Base-by-base conservation (phyloP, 495 filamentous ascomycete genomes). In the Xylaria nigripes region DNA sequence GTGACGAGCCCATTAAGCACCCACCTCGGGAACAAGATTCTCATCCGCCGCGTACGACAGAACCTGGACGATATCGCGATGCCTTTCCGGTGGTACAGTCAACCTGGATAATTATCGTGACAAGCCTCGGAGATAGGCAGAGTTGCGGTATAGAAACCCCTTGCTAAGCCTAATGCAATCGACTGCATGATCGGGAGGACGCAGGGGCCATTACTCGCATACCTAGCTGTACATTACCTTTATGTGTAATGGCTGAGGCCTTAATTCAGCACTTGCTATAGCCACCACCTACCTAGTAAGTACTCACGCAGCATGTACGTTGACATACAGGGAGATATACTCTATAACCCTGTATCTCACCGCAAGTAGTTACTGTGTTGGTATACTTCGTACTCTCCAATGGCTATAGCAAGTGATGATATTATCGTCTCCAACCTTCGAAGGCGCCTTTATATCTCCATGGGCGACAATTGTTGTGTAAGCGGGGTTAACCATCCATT, bases 191-290 rank as follows among this genome's bases (percentile, higher is more conserved):
- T 43, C 43, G 32, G 51, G 30, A 44, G 40, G 44, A 46, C 40
- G 51, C 51, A 53, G 51, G 51, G 51, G 51, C 24, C 32, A 53
- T 53, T 53, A 53, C 51, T 53, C 23, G 51, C 51, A 38, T 53
- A 32, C 38, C 15, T 0, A 43, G 41, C 22, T 34, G 50, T 52
- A 12, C 32, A 36, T 30, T 30, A 30, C 27, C 27, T 6, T 12
- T 36, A 13, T 36, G 15, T n/a, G n/a, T n/a, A n/a, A n/a, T n/a
- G n/a, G n/a, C n/a, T n/a, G n/a, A n/a, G n/a, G n/a, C n/a, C n/a
- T n/a, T n/a, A n/a, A n/a, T n/a, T n/a, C n/a, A n/a, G n/a, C n/a
- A n/a, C n/a, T n/a, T n/a, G n/a, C n/a, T n/a, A n/a, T n/a, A n/a
- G n/a, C n/a, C n/a, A n/a, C n/a, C n/a, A n/a, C n/a, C n/a, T n/a